Evolutionary conservation across 1,284 basidiomycete genomes (phyloP), one percentile per base, ranked within the genome.

Genomic region (Trichosporon ovoides): DNA sequence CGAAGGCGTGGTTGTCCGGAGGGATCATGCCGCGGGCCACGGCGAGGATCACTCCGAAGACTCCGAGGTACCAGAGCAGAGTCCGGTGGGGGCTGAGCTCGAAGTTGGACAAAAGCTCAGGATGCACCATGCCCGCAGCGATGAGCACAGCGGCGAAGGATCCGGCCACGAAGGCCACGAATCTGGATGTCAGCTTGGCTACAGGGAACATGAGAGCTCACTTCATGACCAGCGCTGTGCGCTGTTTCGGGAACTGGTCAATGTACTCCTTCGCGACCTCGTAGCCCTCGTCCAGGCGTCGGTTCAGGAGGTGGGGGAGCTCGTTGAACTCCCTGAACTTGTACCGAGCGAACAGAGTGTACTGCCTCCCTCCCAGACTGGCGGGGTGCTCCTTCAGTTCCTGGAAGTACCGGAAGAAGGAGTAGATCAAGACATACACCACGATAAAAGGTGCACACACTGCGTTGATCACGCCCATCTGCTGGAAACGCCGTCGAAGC

Each of bases 311-410:
- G 75, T 98, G 95, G 0, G 92, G 90, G 5, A 99, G 81, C 73
- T 99, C 95, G 75, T 98, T 99, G 81, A 97, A 99, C 75, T 98
- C 96, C 60, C 96, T 84, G 71, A 98, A 98, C 73, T 97, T 98
- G 96, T 96, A 99, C 65, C 90, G 87, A 0, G 94, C 95, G 65
- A 90, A 94, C 1, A 87, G 88, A 0, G 95, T 98, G 71, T 98
- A 99, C 63, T 89, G 85, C 37, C 96, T 84, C 4, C 88, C 87
- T 20, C 93, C 89, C 51, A 98, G 90, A 0, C 89, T 88, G 0
- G 94, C 95, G 1, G 95, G 95, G 71, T 98, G 91, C 78, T 97
- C 94, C 83, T 94, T 95, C 72, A 97, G 98, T 81, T 98, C 93
- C 92, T 96, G 64, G 67, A 98, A 98, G 77, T 99, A 98, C 14